Percentiles rank a stretch among this genome's conserved stretches.
Evolutionary conservation across 163 green algal species (phyloP).

Genomic region (Chloroidium sp.): DNA sequence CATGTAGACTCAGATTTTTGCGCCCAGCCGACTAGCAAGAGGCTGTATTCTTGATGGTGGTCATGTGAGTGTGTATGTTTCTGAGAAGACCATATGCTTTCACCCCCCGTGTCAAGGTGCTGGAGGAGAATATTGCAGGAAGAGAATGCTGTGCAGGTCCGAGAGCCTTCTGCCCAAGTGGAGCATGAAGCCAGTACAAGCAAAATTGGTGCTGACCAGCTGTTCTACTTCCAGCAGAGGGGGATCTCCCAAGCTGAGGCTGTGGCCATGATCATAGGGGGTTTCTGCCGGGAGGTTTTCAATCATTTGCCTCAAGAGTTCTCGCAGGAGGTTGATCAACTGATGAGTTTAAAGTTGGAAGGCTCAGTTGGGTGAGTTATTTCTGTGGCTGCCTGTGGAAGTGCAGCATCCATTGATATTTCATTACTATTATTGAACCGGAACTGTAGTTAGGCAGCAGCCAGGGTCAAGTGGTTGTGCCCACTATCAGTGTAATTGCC

Average conservation of each 20-base stretch:
- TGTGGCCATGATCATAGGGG: slow-evolving; percentile 93
- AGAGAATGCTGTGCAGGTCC: slow-evolving; percentile 56
- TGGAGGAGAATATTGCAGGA: background rate
- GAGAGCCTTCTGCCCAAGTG: slow-evolving; percentile 78
- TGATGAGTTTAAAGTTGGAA: slow-evolving; percentile 99
- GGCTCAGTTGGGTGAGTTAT: slow-evolving; percentile 78
- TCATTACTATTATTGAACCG: too few relatives aligned
- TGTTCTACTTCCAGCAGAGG: slow-evolving; percentile 99
- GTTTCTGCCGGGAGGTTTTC: slow-evolving; percentile 83
- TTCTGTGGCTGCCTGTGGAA: too few relatives aligned
- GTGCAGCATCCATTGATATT: too few relatives aligned
- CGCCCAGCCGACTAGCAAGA: too few relatives aligned
- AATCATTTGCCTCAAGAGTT: slow-evolving; percentile 99
- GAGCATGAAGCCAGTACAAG: slow-evolving; percentile 96
- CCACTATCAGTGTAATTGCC: too few relatives aligned
- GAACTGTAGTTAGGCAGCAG: too few relatives aligned
- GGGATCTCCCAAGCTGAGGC: slow-evolving; percentile 87
- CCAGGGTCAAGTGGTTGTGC: too few relatives aligned
- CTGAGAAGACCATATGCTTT: too few relatives aligned
- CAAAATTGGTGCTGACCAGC: slow-evolving; percentile 99
- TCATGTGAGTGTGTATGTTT: too few relatives aligned
- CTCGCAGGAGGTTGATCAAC: slow-evolving; percentile 91
- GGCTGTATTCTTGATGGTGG: too few relatives aligned
- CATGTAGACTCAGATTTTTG: too few relatives aligned
- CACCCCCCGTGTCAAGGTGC: too few relatives aligned